A percentile compares a stretch with the other conserved stretches of the same genome.
These are phyloP conservation scores for Fagopyrum esculentum DNA, from an alignment of 148 eudicot species.

Conservation along the genomic window DNA sequence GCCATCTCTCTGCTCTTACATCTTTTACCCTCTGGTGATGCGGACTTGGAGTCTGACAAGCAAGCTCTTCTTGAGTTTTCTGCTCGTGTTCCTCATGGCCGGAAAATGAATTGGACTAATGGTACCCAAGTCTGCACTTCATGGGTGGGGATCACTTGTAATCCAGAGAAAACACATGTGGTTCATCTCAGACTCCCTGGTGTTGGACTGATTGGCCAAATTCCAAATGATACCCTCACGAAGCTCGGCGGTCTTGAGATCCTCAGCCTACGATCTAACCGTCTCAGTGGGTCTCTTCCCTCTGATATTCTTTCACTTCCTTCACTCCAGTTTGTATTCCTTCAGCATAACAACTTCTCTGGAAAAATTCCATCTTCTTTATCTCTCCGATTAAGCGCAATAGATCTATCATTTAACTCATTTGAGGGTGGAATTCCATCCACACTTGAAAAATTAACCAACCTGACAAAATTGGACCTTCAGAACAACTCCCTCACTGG, in stretches of 20 bases:
- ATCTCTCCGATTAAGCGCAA: conserved; percentile 37
- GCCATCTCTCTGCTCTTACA: conserved; percentile 24
- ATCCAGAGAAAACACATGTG: conserved; percentile 38
- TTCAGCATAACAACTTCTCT: conserved; percentile 62
- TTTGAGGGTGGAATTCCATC: conserved; percentile 60
- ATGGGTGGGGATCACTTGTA: conserved; percentile 79
- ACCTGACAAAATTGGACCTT: conserved; percentile 47
- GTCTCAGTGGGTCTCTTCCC: conserved; percentile 57
- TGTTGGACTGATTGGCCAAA: conserved; percentile 57
- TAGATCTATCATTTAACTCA: conserved; percentile 78
- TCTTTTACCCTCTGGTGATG: conserved; percentile 20
- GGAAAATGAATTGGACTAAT: conserved; percentile 69
- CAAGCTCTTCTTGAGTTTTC: conserved; percentile 74
- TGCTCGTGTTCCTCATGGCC: conserved; percentile 54
- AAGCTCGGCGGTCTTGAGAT: conserved; percentile 42
- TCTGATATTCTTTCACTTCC: conserved; percentile 63
- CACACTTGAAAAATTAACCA: conserved; percentile 48
- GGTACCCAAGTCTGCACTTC: conserved; percentile 49
- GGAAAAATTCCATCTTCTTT: conserved; percentile 66
- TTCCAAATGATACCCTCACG: conserved; percentile 64
- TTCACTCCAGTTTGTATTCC: conserved; percentile 53
- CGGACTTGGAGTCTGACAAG: conserved; percentile 58
- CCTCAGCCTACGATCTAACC: conserved; percentile 76
- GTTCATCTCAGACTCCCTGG: conserved; percentile 68
- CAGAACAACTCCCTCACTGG: conserved; percentile 72